Conservation (phyloP, 108 stramenopile species). For the Ochromonas danica region DNA sequence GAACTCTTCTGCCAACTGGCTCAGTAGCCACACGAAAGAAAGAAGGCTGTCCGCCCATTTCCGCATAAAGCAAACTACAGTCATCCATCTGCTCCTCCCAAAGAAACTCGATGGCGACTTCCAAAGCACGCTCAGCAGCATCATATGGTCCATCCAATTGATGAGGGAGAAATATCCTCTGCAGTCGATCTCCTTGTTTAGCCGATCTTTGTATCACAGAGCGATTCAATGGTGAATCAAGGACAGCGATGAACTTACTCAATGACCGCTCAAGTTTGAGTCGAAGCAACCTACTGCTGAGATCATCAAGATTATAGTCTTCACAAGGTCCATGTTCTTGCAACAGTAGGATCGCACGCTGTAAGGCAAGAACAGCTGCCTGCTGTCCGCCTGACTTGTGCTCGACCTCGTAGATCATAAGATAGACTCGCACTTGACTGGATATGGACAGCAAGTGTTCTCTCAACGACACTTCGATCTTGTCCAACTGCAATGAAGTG, state of each 20-base stretch:
- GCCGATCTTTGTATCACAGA: neutral
- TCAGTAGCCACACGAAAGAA: neutral
- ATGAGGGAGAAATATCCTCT: no score
- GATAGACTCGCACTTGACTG: no score
- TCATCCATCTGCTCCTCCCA: neutral
- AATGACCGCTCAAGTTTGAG: neutral
- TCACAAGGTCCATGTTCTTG: no score
- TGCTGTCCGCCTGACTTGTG: no score
- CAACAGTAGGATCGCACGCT: no score
- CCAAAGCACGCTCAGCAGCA: neutral
- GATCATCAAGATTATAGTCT: neutral
- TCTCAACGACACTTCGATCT: no score
- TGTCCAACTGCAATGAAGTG: no score
- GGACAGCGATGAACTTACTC: neutral
- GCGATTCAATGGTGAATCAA: neutral
- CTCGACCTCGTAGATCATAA: no score
- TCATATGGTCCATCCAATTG: neutral
- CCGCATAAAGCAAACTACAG: neutral
- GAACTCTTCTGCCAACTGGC: neutral
- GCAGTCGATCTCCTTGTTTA: no score
- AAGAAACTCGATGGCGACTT: neutral
- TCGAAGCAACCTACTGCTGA: neutral
- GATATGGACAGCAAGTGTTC: no score
- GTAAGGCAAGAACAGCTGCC: no score
- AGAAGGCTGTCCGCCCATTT: neutral